Base-by-base conservation (phyloP, 805 yeast genomes). In the Dipodascus albidus region DNA sequence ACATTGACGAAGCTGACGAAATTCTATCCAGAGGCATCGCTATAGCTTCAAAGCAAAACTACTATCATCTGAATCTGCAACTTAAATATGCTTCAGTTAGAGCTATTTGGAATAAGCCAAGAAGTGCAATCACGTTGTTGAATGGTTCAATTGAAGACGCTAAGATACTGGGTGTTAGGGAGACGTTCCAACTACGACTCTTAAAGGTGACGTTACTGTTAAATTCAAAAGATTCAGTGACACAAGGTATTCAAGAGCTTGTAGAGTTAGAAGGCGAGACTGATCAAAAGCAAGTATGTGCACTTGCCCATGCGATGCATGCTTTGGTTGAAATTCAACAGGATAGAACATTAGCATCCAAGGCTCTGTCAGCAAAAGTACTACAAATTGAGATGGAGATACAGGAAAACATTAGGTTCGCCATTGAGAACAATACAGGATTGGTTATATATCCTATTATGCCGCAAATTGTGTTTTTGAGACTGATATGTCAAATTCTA, bases 1-100 rank as follows among this genome's bases (percentile, higher is more conserved):
- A 38, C 44, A n/a, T 93, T 67, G 99, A 91, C 75, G 99, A 91
- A 77, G 98, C 98, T 65, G 99, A 91, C 78, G 98, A 93, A 78
- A 79, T 91, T 82, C 79, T 91, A 69, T 80, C 87, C 50, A 78
- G 87, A 57, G 99, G 99, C 9, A 38, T 38, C 20, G 44, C 44
- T 14, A n/a, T 38, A 4, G 44, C 44, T n/a, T 38, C 44, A 19
- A 38, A 38, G 15, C 44, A 38, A 38, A 38, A 38, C 20, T 14
- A 38, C 20, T 38, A n/a, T 14, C 20, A n/a, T 6, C 6, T 17
- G 17, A 17, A 14, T 14, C 20, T 38, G n/a, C 20, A 38, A 38
- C 17, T 38, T 8, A 38, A 38, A 14, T n/a, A n/a, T 14, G 20
- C 20, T 11, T 14, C 44, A 3, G 44, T 17, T 6, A 4, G 20